A percentile compares a stretch with the other conserved stretches of the same genome.
Evolutionary conservation across 2,329 filamentous ascomycete genomes (phyloP).

Genomic region (Colletotrichum sp.): DNA sequence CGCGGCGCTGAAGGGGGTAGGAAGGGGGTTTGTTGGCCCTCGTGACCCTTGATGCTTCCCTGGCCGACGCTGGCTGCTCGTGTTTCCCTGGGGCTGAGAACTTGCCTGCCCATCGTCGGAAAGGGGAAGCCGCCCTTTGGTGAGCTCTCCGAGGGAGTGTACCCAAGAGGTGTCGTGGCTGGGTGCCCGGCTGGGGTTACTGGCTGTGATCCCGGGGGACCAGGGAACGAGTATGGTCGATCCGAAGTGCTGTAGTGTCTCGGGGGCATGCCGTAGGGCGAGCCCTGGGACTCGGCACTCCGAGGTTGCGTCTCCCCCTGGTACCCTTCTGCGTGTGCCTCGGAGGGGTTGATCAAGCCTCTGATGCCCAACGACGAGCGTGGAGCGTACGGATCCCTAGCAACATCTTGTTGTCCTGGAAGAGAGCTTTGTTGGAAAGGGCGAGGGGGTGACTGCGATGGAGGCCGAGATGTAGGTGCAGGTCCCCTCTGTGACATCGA

Average conservation of each 20-base stretch:
- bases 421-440: constrained; percentile 17
- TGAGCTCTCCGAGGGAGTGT: constrained; percentile 36
- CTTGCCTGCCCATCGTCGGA: constrained; percentile 32
- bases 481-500: constrained; percentile 69
- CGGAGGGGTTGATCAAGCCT: constrained; percentile 43
- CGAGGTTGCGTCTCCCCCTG: constrained; percentile 24
- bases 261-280: constrained; percentile 23
- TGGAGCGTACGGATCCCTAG: neutral
- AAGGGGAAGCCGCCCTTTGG: constrained; percentile 35
- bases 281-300: constrained; percentile 24
- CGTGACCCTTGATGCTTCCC: constrained; percentile 27
- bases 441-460: constrained; percentile 49
- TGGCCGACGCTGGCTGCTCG: constrained; percentile 34
- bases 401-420: constrained; percentile 26
- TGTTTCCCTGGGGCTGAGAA: constrained; percentile 35
- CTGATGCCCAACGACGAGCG: constrained; percentile 36
- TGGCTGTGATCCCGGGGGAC: constrained; percentile 36
- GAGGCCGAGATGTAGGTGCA: constrained; percentile 58
- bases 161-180: constrained; percentile 29
- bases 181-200: constrained; percentile 32
- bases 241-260: constrained; percentile 25
- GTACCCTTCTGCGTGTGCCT: constrained; percentile 26
- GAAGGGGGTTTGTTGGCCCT: constrained; percentile 27
- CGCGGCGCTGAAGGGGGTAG: constrained; percentile 29
- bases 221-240: constrained; percentile 25